Conservation (phyloP, 1,284 basidiomycete genomes). For the Mycena citricolor region DNA sequence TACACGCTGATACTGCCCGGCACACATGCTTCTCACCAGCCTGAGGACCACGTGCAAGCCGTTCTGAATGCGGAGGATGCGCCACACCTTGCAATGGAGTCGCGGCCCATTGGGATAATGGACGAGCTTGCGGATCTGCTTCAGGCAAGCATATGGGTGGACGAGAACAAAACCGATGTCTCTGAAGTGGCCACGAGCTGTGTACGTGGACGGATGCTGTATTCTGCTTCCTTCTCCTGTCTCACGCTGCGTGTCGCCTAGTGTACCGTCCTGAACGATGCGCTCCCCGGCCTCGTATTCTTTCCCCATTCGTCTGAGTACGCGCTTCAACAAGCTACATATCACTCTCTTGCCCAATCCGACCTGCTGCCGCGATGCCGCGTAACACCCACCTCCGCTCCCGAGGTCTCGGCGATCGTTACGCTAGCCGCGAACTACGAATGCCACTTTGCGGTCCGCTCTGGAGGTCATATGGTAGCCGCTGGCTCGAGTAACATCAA, state of each 20-base stretch:
- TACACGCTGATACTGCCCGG: too few species aligned
- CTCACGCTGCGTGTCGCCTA: not conserved
- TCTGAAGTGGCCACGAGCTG: conserved; percentile 3
- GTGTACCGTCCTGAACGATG: conserved; percentile 14
- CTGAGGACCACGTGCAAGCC: not conserved
- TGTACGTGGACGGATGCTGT: not conserved
- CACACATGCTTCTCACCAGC: too few species aligned
- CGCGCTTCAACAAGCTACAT: conserved; percentile 15
- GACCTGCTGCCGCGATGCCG: conserved; percentile 18
- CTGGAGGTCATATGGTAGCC: conserved; percentile 22
- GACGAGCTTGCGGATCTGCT: conserved; percentile 10
- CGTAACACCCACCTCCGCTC: conserved; percentile 13
- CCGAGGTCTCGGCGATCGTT: conserved; percentile 20
- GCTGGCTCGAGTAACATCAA: conserved; percentile 15
- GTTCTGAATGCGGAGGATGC: conserved; percentile 1
- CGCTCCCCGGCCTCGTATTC: conserved; percentile 12
- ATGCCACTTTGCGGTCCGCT: conserved; percentile 23
- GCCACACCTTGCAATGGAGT: too few species aligned
- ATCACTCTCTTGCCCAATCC: conserved; percentile 16
- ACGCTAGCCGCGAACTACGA: conserved; percentile 4
- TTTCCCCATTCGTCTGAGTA: conserved; percentile 15
- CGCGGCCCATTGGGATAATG: too few species aligned
- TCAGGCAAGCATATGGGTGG: conserved; percentile 11
- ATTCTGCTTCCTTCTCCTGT: not conserved
- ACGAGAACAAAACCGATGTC: conserved; percentile 7